phyloP scores from a whole-genome alignment of 2,329 filamentous ascomycete species.

The Allantophomopsis lycopodina region DNA sequence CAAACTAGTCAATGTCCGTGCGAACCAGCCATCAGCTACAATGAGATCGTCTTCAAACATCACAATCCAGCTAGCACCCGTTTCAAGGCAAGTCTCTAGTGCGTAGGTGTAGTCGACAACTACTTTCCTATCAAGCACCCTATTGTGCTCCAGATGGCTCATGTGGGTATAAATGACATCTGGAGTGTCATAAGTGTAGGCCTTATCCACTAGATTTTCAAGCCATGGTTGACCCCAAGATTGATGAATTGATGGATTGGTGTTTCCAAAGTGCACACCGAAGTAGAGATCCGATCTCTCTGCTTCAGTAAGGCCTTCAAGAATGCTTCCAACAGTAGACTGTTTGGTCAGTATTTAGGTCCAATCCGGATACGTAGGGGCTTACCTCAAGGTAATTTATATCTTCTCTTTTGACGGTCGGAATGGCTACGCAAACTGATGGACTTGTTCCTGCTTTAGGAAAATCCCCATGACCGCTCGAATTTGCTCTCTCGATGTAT shows the following conservation, averaged over 20 bases:
- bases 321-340: slow-evolving; percentile 4
- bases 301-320: slow-evolving; percentile 9
- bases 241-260: slow-evolving; percentile 6
- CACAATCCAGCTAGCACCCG: slow-evolving; percentile 17
- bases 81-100: slow-evolving; percentile 14
- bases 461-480: background rate
- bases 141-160: too few relatives aligned
- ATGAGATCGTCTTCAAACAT: slow-evolving; percentile 24
- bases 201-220: slow-evolving; percentile 3
- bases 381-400: too few relatives aligned
- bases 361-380: too few relatives aligned
- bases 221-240: slow-evolving; percentile 9
- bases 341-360: background rate
- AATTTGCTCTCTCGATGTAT: slow-evolving; percentile 2
- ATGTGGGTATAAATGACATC: too few relatives aligned
- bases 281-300: slow-evolving; percentile 10
- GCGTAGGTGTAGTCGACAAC: slow-evolving; percentile 17
- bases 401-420: too few relatives aligned
- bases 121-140: too few relatives aligned
- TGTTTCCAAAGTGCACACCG: slow-evolving; percentile 9
- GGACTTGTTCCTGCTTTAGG: too few relatives aligned
- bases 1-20: slow-evolving; percentile 11
- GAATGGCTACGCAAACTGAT: too few relatives aligned
- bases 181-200: background rate
- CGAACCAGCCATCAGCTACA: slow-evolving; percentile 21